Evolutionary conservation across 345 rosid species (phyloP).

Genomic region (Luvunga scandens): DNA sequence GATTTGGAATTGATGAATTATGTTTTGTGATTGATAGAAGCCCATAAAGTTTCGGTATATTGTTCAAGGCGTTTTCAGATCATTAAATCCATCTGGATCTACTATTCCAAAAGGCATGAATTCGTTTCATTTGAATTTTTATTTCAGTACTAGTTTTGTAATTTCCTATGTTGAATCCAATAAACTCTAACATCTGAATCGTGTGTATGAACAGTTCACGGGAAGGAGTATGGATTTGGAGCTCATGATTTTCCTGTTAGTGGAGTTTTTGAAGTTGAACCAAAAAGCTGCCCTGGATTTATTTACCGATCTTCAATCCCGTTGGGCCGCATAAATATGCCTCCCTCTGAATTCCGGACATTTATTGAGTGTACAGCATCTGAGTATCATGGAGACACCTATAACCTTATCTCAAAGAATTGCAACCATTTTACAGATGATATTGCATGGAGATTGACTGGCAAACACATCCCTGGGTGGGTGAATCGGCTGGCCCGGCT

Average conservation of each 20-base stretch:
- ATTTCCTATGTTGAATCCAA: background rate
- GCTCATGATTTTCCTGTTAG: conserved; percentile 75
- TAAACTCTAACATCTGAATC: background rate
- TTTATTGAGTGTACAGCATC: conserved; percentile 64
- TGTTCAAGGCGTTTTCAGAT: background rate
- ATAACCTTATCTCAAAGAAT: conserved; percentile 72
- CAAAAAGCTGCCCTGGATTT: conserved; percentile 68
- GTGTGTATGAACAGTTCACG: conserved; percentile 49
- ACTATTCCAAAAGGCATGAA: background rate
- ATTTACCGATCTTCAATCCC: conserved; percentile 53
- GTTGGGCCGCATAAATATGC: conserved; percentile 46
- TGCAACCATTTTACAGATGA: conserved; percentile 82
- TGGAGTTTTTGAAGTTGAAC: conserved; percentile 84
- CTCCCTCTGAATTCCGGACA: conserved; percentile 45
- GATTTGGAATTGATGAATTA: no score
- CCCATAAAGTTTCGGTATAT: background rate
- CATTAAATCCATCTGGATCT: background rate
- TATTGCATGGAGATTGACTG: conserved; percentile 49
- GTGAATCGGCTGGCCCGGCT: conserved; percentile 74
- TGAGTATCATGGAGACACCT: conserved; percentile 81
- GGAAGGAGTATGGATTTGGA: conserved; percentile 79
- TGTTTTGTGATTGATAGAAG: background rate
- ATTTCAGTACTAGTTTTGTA: background rate
- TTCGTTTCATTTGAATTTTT: background rate
- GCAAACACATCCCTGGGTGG: conserved; percentile 66